Percentiles rank a stretch among this genome's conserved stretches.
These are phyloP conservation scores for Podila verticillata DNA, from an alignment of 192 early-diverging fungal species.

Conservation along the genomic window DNA sequence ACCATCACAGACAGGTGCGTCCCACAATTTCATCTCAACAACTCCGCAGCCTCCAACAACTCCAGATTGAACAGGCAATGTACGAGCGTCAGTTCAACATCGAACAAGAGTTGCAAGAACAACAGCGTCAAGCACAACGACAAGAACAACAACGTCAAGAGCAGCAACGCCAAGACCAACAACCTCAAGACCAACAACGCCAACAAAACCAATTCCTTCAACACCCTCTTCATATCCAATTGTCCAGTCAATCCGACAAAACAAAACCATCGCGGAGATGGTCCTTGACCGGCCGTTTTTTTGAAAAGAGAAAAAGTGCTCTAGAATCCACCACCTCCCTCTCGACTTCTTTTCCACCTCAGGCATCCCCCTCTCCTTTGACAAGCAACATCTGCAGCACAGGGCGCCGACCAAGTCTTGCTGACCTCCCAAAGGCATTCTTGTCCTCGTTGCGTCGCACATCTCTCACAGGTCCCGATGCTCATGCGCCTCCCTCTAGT, in stretches of 20 bases:
- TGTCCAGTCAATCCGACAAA: neutral
- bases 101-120: no score
- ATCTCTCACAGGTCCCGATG: constrained; percentile 1
- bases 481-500: neutral
- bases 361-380: neutral
- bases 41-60: no score
- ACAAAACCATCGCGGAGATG: neutral
- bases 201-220: neutral
- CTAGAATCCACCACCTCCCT: neutral
- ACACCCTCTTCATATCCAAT: neutral
- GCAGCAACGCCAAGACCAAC: neutral
- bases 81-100: no score
- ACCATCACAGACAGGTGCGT: no score
- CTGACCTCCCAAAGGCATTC: constrained; percentile 29
- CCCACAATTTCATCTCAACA: no score
- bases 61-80: no score
- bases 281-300: constrained; percentile 1
- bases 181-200: neutral
- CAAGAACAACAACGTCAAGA: neutral
- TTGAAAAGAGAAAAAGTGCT: constrained; percentile 1
- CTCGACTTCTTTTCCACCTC: neutral
- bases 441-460: constrained; percentile 23
- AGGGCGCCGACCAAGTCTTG: constrained; percentile 24
- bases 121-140: no score
- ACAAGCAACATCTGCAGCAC: no score